Evolutionary conservation across 1,284 basidiomycete genomes (phyloP), one percentile per base, ranked within the genome.

Genomic region (Rhodotorula glutinis): DNA sequence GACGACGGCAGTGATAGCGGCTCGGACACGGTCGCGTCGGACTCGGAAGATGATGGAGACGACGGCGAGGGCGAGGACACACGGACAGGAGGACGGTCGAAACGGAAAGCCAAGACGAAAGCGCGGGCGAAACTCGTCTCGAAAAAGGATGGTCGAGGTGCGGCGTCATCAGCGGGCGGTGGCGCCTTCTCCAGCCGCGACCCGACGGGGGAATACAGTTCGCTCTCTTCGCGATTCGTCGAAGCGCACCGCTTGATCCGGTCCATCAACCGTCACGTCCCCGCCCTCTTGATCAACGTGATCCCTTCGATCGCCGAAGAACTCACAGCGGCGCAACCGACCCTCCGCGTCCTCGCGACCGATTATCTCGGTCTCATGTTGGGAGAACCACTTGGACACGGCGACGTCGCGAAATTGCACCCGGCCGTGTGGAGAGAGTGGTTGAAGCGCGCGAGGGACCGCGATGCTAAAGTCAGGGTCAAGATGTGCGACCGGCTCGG

Each of bases 221-320:
- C 78, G 38, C 72, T 73, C 23, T 65, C 72, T 16, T 7, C 40
- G 0, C 25, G 21, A 8, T 52, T 95, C 59, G 84, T 85, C 66
- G 83, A 82, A 1, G 88, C 90, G 2, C 94, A 98, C 78, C 84
- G 86, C 52, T 87, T 97, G 67, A 88, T 98, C 78, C 87, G 90
- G 73, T 86, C 87, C 52, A 85, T 99, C 38, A 88, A 91, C 78
- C 85, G 85, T 38, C 84, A 88, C 27, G 92, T 88, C 75, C 92
- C 95, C 0, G 82, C 85, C 17, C 81, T 98, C 21, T 81, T 98
- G 0, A 86, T 91, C 74, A 92, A 89, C 77, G 91, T 97, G 55
- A 87, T 98, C 21, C 95, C 95, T 0, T 88, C 93, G 66, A 85
- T 99, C 19, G 94, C 96, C 78, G 90, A 92, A 74, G 92, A 97